phyloP scores from a whole-genome alignment of 768 basidiomycete species.

The Lactarius trivialis region DNA sequence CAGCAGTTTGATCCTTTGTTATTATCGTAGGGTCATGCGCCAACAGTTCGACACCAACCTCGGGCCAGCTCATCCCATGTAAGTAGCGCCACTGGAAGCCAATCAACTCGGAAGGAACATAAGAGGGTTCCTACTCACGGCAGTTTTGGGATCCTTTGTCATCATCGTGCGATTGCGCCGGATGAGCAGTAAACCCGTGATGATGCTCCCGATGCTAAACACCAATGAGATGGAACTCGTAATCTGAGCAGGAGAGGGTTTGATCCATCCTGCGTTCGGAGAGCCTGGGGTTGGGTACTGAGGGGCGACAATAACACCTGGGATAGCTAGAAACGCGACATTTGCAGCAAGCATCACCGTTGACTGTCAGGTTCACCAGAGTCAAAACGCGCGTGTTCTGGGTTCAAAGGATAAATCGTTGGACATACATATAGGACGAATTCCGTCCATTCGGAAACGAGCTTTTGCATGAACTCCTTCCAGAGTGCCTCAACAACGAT shows the following conservation, averaged over 20 bases:
- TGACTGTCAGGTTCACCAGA: too few relatives aligned
- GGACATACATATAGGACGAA: too few relatives aligned
- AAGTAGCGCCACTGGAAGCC: conserved; percentile 26
- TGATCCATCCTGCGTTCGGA: conserved; percentile 17
- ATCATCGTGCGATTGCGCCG: conserved; percentile 39
- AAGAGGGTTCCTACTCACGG: conserved; percentile 12
- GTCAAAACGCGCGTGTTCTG: too few relatives aligned
- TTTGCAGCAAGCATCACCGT: too few relatives aligned
- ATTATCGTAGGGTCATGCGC: too few relatives aligned
- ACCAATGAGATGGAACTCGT: conserved; percentile 46
- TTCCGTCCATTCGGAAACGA: neutral
- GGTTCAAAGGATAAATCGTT: too few relatives aligned
- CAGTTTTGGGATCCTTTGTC: conserved; percentile 27
- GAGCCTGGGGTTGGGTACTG: neutral
- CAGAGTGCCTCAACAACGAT: neutral
- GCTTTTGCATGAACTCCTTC: neutral
- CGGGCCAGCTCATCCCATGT: conserved; percentile 24
- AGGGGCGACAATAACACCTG: conserved; percentile 14
- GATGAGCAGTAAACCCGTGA: conserved; percentile 42
- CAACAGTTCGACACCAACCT: conserved; percentile 43
- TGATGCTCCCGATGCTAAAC: conserved; percentile 42
- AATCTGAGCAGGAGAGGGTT: conserved; percentile 40
- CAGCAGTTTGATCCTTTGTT: too few relatives aligned
- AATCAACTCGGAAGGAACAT: conserved; percentile 4
- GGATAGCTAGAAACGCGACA: neutral